Percentiles rank a stretch among this genome's conserved stretches.
Evolutionary conservation across 2,329 filamentous ascomycete genomes (phyloP).

Genomic region (Claviceps purpurea): DNA sequence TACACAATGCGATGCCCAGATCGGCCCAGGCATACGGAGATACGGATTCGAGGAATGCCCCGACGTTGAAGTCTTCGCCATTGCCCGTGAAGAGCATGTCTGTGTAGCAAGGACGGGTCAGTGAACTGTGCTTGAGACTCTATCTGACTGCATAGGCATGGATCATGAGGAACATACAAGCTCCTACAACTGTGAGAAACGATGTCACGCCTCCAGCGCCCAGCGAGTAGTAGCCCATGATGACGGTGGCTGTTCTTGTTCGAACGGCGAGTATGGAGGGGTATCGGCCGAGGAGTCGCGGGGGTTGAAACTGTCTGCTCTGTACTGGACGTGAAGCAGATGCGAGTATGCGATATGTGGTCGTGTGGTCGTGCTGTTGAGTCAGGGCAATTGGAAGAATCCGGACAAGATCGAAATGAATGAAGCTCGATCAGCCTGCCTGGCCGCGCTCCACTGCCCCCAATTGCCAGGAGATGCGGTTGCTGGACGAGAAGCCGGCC

Average conservation of each 20-base stretch:
- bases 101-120: slow-evolving; percentile 26
- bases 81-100: slow-evolving; percentile 98
- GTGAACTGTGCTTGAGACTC: neutral
- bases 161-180: slow-evolving; percentile 45
- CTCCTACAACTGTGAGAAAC: slow-evolving; percentile 59
- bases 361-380: neutral
- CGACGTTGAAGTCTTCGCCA: slow-evolving; percentile 94
- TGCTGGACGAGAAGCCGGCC: slow-evolving; percentile 2
- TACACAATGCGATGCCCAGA: slow-evolving; percentile 84
- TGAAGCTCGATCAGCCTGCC: neutral
- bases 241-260: slow-evolving; percentile 11
- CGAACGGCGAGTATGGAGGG: neutral
- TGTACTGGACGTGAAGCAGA: neutral
- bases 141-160: neutral
- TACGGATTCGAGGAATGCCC: slow-evolving; percentile 83
- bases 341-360: neutral
- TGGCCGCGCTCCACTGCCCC: neutral
- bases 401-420: neutral
- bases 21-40: slow-evolving; percentile 92
- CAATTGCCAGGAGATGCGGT: neutral
- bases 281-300: neutral
- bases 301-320: neutral
- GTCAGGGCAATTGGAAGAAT: neutral
- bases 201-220: slow-evolving; percentile 54
- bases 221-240: slow-evolving; percentile 63